phyloP scores from a whole-genome alignment of 2,329 filamentous ascomycete species.

The Hypoxylon sp. region DNA sequence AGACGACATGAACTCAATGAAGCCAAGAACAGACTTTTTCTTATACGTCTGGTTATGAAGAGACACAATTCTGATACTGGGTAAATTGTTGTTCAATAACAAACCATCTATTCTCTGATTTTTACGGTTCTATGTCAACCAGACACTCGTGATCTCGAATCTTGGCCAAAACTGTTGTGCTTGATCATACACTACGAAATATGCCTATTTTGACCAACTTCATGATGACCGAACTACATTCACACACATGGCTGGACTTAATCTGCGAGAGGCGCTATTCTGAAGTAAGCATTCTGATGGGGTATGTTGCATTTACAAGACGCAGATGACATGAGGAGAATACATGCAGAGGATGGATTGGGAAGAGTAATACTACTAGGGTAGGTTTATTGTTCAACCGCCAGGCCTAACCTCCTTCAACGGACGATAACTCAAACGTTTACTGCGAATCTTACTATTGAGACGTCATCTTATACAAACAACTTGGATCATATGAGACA shows the following conservation, averaged over 20 bases:
- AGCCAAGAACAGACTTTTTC: background rate
- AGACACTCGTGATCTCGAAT: constrained; percentile 2
- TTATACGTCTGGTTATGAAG: constrained; percentile 6
- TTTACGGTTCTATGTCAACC: background rate
- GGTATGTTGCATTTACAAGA: constrained; percentile 14
- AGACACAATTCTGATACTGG: background rate
- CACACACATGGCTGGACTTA: background rate
- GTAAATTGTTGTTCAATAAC: background rate
- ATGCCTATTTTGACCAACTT: background rate
- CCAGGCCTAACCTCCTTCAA: constrained; percentile 6
- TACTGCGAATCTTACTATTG: constrained; percentile 14
- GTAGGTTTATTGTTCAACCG: background rate
- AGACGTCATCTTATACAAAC: constrained; percentile 1
- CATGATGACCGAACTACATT: background rate
- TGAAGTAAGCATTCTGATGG: constrained; percentile 16
- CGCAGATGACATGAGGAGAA: constrained; percentile 18
- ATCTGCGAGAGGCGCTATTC: background rate
- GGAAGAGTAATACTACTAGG: constrained; percentile 7
- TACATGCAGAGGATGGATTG: constrained; percentile 18
- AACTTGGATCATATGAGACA: constrained; percentile 2
- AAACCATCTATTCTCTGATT: background rate
- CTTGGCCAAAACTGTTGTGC: constrained; percentile 1
- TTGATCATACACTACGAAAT: constrained; percentile 3
- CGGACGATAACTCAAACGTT: background rate
- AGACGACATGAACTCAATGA: constrained; percentile 2